A percentile compares a stretch with the other conserved stretches of the same genome.
Conservation (phyloP, 192 early-diverging fungal species). For the Podila clonocystis region DNA sequence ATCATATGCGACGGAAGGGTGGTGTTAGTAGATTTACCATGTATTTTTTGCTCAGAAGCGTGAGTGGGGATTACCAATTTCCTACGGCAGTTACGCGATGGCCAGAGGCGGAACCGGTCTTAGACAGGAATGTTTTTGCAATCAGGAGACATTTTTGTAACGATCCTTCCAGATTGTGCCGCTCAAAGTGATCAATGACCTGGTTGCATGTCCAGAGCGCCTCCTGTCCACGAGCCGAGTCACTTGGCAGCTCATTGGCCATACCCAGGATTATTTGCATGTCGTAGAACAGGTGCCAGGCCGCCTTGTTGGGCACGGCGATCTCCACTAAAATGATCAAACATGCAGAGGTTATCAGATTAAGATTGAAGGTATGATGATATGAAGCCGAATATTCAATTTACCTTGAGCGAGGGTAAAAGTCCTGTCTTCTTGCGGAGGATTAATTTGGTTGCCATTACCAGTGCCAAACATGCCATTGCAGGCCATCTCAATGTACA, state of each 20-base stretch:
- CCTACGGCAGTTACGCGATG: conserved; percentile 90
- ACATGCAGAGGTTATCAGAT: conserved; percentile 5
- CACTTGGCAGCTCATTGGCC: conserved; percentile 72
- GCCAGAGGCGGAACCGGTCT: conserved; percentile 65
- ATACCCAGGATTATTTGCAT: conserved; percentile 80
- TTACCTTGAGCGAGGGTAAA: conserved; percentile 66
- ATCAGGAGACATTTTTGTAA: conserved; percentile 56
- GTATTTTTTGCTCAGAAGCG: neutral
- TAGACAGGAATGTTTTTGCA: conserved; percentile 72
- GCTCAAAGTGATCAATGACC: conserved; percentile 78
- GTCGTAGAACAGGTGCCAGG: conserved; percentile 78
- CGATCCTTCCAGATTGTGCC: conserved; percentile 11
- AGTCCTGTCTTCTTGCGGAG: conserved; percentile 71
- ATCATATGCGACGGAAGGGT: neutral
- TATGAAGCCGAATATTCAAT: too few relatives aligned
- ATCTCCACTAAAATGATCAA: conserved; percentile 67
- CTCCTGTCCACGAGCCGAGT: conserved; percentile 77
- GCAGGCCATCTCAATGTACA: conserved; percentile 92
- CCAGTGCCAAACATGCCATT: conserved; percentile 94
- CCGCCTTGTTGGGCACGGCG: conserved; percentile 74
- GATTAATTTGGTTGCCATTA: conserved; percentile 65
- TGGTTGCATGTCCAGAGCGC: conserved; percentile 85
- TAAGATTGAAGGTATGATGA: neutral
- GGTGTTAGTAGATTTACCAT: neutral
- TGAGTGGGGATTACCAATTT: conserved; percentile 68